Percentiles rank a stretch among this genome's conserved stretches.
These are phyloP conservation scores for Tulasnella calospora DNA, from an alignment of 768 basidiomycete genomes.

Conservation along the genomic window DNA sequence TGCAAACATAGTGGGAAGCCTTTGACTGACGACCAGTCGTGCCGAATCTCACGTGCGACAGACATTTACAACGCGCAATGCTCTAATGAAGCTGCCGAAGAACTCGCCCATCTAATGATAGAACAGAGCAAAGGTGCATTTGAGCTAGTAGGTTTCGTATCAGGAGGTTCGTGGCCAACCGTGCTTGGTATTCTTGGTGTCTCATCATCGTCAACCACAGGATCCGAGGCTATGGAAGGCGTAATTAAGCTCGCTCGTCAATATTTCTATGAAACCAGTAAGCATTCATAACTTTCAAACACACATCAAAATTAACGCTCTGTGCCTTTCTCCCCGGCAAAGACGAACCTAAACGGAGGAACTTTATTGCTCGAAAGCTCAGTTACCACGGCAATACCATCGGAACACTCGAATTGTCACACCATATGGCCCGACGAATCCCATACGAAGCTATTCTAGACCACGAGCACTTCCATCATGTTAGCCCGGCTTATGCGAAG, in stretches of 20 bases:
- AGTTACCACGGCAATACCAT: slow-evolving; percentile 86
- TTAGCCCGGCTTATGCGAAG: slow-evolving; percentile 80
- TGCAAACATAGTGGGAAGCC: not conserved
- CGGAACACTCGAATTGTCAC: slow-evolving; percentile 59
- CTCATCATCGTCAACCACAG: slow-evolving; percentile 38
- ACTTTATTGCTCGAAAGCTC: slow-evolving; percentile 72
- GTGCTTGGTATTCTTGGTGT: not conserved
- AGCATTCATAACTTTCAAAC: slow-evolving; percentile 21
- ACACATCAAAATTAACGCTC: slow-evolving; percentile 9
- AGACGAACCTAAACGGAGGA: slow-evolving; percentile 66
- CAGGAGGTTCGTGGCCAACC: slow-evolving; percentile 53
- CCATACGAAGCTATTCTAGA: slow-evolving; percentile 67
- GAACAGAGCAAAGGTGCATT: slow-evolving; percentile 70
- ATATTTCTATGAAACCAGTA: slow-evolving; percentile 38
- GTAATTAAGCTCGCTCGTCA: slow-evolving; percentile 79
- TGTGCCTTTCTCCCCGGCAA: slow-evolving; percentile 41
- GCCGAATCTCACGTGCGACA: slow-evolving; percentile 32
- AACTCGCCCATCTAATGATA: slow-evolving; percentile 62
- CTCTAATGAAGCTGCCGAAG: slow-evolving; percentile 75
- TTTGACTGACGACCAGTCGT: not conserved
- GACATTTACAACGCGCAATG: slow-evolving; percentile 87
- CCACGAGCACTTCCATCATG: slow-evolving; percentile 67
- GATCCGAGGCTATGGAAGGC: slow-evolving; percentile 85
- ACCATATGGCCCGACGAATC: slow-evolving; percentile 61
- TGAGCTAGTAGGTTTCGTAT: slow-evolving; percentile 61